Conservation (phyloP, 2,329 filamentous ascomycete genomes). For the Meredithiella fracta region DNA sequence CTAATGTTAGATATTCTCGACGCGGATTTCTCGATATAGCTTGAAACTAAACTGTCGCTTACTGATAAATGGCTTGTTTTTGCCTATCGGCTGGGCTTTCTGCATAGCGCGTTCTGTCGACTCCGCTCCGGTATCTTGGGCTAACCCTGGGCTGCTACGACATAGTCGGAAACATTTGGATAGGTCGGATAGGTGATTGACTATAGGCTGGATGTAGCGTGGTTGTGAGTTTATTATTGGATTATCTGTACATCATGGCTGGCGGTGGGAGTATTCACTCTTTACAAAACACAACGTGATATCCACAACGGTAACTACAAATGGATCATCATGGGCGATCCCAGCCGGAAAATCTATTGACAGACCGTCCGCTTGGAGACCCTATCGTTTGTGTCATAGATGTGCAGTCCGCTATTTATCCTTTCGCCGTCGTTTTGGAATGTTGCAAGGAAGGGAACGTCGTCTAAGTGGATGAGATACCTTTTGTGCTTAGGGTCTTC, state of each 20-base stretch:
- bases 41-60: no score
- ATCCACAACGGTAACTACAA: neutral
- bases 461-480: neutral
- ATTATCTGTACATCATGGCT: neutral
- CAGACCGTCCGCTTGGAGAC: neutral
- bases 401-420: neutral
- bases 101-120: no score
- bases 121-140: no score
- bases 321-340: neutral
- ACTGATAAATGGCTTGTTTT: no score
- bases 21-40: no score
- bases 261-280: no score
- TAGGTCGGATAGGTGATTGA: neutral
- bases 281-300: neutral
- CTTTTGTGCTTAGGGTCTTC: neutral
- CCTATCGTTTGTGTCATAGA: neutral
- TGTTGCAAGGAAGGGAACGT: neutral
- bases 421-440: neutral
- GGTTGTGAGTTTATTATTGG: no score
- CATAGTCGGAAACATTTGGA: neutral
- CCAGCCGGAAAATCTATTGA: neutral
- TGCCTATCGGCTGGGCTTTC: no score
- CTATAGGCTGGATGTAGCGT: no score
- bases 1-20: no score
- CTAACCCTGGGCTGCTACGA: no score